phyloP scores from a whole-genome alignment of 2,329 filamentous ascomycete species.

The Dothistroma pini region DNA sequence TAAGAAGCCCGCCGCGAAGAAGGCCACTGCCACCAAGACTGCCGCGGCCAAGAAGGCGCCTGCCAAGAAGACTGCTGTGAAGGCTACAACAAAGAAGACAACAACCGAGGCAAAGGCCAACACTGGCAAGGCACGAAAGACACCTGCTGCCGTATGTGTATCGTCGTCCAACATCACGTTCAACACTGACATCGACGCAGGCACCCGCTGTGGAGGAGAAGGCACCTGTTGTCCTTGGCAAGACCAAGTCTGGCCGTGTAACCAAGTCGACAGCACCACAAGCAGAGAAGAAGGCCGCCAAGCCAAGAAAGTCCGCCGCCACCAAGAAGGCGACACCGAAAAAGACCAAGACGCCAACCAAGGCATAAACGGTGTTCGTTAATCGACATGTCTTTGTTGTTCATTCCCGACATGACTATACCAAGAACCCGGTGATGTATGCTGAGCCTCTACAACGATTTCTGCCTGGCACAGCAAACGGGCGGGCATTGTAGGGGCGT shows the following conservation, averaged over 20 bases:
- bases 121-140: constrained; percentile 46
- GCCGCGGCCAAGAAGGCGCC: constrained; percentile 40
- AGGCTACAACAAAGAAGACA: constrained; percentile 29
- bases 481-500: constrained; percentile 9
- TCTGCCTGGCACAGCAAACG: background rate
- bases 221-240: constrained; percentile 62
- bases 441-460: background rate
- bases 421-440: constrained; percentile 5
- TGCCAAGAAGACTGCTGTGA: constrained; percentile 32
- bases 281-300: constrained; percentile 43
- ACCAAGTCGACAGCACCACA: constrained; percentile 62
- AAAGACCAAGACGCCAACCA: constrained; percentile 44
- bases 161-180: constrained; percentile 4
- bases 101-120: constrained; percentile 44
- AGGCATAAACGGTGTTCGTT: constrained; percentile 11
- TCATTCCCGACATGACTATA: background rate
- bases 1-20: constrained; percentile 54
- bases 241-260: constrained; percentile 84
- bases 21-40: constrained; percentile 38
- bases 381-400: background rate
- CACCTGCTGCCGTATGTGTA: constrained; percentile 33
- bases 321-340: constrained; percentile 42
- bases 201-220: constrained; percentile 66
- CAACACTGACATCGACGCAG: constrained; percentile 36
- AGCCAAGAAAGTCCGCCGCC: constrained; percentile 41